phyloP scores from a whole-genome alignment of 208 protist species.

The Phytomonas francai region DNA sequence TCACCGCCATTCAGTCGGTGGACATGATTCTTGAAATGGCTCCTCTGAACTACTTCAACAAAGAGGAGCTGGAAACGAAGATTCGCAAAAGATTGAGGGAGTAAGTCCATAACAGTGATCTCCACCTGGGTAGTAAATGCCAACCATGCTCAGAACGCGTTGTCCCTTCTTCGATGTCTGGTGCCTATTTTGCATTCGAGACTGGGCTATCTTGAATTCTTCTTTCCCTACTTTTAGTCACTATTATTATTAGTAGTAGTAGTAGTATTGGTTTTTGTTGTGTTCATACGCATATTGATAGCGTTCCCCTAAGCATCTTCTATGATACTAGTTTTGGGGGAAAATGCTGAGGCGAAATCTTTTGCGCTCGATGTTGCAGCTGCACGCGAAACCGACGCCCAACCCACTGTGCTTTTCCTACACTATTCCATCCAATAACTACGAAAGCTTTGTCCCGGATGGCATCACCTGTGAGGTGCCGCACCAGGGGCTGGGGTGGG shows the following conservation, averaged over 20 bases:
- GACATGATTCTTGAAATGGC: conserved; percentile 62
- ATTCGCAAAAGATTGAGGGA: conserved; percentile 50
- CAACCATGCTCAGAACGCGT: no score
- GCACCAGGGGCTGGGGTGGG: conserved; percentile 73
- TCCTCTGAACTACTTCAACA: conserved; percentile 78
- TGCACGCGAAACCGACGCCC: conserved; percentile 70
- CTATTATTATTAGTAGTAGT: neutral
- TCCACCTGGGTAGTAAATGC: neutral
- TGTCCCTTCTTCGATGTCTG: no score
- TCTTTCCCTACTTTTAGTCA: conserved; percentile 5
- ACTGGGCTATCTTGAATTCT: conserved; percentile 1
- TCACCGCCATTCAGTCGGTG: conserved; percentile 56
- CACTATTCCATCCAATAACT: conserved; percentile 52
- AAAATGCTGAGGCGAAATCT: conserved; percentile 51
- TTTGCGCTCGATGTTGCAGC: conserved; percentile 38
- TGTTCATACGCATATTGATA: neutral
- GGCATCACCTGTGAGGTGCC: conserved; percentile 80
- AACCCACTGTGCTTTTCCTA: conserved; percentile 80
- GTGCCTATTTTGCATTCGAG: no score
- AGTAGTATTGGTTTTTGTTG: conserved; percentile 10
- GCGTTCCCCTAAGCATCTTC: neutral
- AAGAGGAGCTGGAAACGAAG: conserved; percentile 63
- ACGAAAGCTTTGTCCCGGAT: conserved; percentile 77
- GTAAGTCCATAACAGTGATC: neutral
- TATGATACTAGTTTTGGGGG: neutral